These are phyloP conservation scores for Balakata baccata DNA, from an alignment of 345 rosid genomes.

Conservation along the genomic window DNA sequence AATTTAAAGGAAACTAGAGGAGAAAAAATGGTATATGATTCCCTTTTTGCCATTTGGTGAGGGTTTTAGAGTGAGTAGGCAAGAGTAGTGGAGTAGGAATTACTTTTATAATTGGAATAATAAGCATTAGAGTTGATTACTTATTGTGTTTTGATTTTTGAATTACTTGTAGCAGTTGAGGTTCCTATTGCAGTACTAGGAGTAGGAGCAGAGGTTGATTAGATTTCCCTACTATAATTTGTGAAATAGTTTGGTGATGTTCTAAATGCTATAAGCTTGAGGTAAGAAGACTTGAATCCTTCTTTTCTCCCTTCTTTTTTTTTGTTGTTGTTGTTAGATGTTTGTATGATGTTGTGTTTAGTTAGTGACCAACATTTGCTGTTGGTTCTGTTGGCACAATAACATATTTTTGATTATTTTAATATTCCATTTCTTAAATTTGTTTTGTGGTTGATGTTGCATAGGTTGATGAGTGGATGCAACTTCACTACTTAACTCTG, in stretches of 20 bases:
- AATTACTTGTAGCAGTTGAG: conserved; percentile 31
- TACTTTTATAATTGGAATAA: background rate
- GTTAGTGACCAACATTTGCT: background rate
- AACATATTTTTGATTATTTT: too few relatives aligned
- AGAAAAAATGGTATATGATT: background rate
- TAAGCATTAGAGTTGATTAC: background rate
- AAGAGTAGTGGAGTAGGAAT: background rate
- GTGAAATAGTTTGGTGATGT: conserved; percentile 40
- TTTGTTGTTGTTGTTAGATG: too few relatives aligned
- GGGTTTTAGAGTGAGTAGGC: background rate
- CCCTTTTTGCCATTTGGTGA: background rate
- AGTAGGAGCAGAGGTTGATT: conserved; percentile 44
- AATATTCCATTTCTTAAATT: too few relatives aligned
- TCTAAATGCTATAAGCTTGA: conserved; percentile 34
- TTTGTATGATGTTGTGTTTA: too few relatives aligned
- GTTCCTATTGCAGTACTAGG: conserved; percentile 42
- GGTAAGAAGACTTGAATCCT: conserved; percentile 21
- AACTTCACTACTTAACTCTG: too few relatives aligned
- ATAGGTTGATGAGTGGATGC: too few relatives aligned
- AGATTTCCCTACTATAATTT: conserved; percentile 37
- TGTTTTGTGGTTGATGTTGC: too few relatives aligned
- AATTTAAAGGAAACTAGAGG: background rate
- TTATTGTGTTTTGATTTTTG: background rate
- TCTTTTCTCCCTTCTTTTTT: too few relatives aligned
- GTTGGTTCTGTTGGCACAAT: too few relatives aligned